Evolutionary conservation across 1,284 basidiomycete genomes (phyloP).

Genomic region (Gomphus bonarii): DNA sequence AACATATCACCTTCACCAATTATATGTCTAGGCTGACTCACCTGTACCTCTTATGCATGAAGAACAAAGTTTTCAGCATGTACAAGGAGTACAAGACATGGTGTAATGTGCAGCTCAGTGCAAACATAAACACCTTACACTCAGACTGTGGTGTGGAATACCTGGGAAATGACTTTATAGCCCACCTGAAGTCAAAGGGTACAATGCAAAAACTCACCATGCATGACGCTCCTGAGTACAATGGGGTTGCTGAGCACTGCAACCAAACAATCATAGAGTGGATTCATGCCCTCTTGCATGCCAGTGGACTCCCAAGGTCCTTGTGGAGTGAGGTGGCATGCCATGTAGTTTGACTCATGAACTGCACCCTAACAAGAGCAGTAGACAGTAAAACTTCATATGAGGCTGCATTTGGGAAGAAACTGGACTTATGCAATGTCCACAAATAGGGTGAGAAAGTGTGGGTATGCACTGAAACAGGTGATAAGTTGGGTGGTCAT

Average conservation of each 20-base stretch:
- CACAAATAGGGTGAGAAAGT: not conserved
- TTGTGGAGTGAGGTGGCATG: not conserved
- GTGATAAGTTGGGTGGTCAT: conserved; percentile 21
- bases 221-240: not conserved
- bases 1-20: too few relatives aligned
- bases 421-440: not conserved
- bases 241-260: too few relatives aligned
- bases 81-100: conserved; percentile 22
- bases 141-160: conserved; percentile 16
- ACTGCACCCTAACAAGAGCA: not conserved
- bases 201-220: conserved; percentile 10
- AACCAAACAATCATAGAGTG: too few relatives aligned
- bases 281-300: not conserved
- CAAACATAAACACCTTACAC: conserved; percentile 9
- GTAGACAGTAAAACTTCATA: not conserved
- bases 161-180: conserved; percentile 1
- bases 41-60: conserved; percentile 10
- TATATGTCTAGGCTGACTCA: conserved; percentile 9
- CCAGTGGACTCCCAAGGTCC: conserved; percentile 15
- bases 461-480: not conserved
- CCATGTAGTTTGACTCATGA: not conserved
- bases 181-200: conserved; percentile 14
- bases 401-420: not conserved
- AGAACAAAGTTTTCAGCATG: conserved; percentile 19
- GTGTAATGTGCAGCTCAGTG: conserved; percentile 18